Evolutionary conservation across 495 filamentous ascomycete species (phyloP), one percentile per base, ranked within the genome.

Genomic region (Neurospora sp.): DNA sequence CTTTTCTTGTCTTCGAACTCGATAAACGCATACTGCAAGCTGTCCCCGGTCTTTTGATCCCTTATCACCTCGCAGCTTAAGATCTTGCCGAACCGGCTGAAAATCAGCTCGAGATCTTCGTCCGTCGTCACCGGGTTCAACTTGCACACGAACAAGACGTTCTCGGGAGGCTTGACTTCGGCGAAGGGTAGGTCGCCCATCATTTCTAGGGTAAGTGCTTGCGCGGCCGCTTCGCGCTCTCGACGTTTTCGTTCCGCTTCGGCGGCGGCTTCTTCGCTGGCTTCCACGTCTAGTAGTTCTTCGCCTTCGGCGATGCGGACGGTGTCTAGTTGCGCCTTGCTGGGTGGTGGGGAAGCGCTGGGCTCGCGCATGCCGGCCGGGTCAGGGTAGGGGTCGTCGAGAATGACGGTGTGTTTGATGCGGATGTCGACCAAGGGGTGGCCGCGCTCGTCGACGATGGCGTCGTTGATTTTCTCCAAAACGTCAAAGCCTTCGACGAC

Each of bases 141-240:
- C 80, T 99, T 98, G 90, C 96, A 99, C 73, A 99, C 96, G 78
- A 99, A 99, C 14, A 99, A 85, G 38, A 99, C 90, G 78, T 99
- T 98, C 82, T 99, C 96, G 1, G 96, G 96, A 7, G 96, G 96
- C 74, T 96, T 97, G 80, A 99, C 95, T 82, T 98, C 96, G 71
- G 96, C 96, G 79, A 97, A 99, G 12, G 96, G 96, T 72, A 99
- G 86, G 81, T 99, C 96, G 31, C 96, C 96, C 80, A 99, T 94
- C 91, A 99, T 97, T 80, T 99, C 96, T 53, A 99, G 85, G 0
- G 96, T 99, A 74, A 99, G 81, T 3, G 96, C 96, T 79, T 98
- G 96, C 5, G 96, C 96, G 73, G 93, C 89, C 2, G 96, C 96
- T 79, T 99, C 96, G 38, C 94, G 89, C 78, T 98, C 94, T 44